Evolutionary conservation across 306 rosid genomes (phyloP).

Genomic region (Vigna reflexopilosa): DNA sequence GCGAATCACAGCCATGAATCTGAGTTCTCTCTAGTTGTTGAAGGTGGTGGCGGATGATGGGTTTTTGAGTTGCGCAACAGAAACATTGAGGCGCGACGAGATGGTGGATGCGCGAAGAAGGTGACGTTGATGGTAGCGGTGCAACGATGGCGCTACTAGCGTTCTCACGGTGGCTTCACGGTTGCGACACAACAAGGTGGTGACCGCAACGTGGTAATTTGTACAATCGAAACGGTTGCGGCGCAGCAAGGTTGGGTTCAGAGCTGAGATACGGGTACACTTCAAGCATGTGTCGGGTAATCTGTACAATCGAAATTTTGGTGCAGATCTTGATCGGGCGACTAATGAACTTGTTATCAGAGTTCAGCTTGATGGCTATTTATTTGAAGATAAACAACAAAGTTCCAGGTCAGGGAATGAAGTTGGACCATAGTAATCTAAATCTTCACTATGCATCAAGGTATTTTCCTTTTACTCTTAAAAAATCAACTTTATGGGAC

Average conservation of each 20-base stretch:
- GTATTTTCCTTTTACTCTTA: slow-evolving; percentile 41
- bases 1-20: too few species aligned
- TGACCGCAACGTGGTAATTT: too few species aligned
- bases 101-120: too few species aligned
- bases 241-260: slow-evolving; percentile 25
- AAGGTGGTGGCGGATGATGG: too few species aligned
- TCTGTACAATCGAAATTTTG: slow-evolving; percentile 74
- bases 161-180: too few species aligned
- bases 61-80: too few species aligned
- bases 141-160: too few species aligned
- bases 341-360: slow-evolving; percentile 92
- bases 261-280: slow-evolving; percentile 95
- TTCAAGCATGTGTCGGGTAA: slow-evolving; percentile 94
- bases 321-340: slow-evolving; percentile 75
- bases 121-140: too few species aligned
- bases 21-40: too few species aligned
- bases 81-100: too few species aligned
- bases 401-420: slow-evolving; percentile 84
- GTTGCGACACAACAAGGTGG: too few species aligned
- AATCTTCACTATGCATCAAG: slow-evolving; percentile 93
- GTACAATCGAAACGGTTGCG: too few species aligned
- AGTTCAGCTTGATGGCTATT: slow-evolving; percentile 95
- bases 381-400: slow-evolving; percentile 88
- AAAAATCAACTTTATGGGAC: slow-evolving; percentile 1
- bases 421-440: slow-evolving; percentile 78